Conservation (phyloP, 306 rosid species). For the Cyclanthera cordifolia region DNA sequence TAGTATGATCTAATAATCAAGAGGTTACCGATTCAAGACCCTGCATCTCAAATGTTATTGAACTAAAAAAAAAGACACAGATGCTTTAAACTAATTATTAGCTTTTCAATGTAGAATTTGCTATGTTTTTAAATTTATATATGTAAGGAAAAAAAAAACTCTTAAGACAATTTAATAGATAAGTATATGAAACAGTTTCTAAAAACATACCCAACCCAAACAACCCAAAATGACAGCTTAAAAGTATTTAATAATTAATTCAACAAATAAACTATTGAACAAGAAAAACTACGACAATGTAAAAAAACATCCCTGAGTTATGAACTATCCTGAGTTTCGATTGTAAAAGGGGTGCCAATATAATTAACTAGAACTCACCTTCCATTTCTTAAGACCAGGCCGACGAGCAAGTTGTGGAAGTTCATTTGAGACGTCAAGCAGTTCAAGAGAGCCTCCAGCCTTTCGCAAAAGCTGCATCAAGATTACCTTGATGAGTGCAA, state of each 20-base stretch:
- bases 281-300: background rate
- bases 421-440: conserved; percentile 75
- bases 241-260: background rate
- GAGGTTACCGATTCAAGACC: no score
- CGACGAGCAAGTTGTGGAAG: conserved; percentile 76
- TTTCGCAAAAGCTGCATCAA: conserved; percentile 53
- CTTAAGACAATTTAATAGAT: background rate
- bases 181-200: background rate
- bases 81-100: background rate
- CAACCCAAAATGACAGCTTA: background rate
- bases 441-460: conserved; percentile 69
- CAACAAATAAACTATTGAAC: background rate
- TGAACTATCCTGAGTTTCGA: background rate
- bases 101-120: background rate
- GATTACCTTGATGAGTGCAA: no score
- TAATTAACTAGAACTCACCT: conserved; percentile 35
- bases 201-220: background rate
- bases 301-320: background rate
- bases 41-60: no score
- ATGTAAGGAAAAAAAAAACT: background rate
- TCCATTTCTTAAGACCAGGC: conserved; percentile 79
- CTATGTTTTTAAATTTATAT: background rate
- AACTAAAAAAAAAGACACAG: no score
- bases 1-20: no score
- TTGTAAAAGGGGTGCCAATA: background rate